Percentiles rank a stretch among this genome's conserved stretches.
Conservation (phyloP, 2,329 filamentous ascomycete species). For the Beauveria medogensis region DNA sequence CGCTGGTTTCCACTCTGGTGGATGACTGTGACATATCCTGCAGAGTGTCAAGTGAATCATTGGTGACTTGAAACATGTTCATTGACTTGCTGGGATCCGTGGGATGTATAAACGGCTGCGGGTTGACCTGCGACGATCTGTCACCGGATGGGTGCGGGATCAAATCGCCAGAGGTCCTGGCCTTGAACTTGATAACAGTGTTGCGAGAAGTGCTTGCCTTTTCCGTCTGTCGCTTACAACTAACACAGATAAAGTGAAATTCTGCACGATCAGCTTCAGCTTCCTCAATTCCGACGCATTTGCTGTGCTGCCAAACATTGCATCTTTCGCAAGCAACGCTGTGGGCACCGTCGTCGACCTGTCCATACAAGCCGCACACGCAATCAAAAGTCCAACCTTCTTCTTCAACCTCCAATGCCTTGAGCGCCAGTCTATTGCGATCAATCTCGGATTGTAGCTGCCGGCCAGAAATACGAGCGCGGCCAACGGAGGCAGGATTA, state of each 20-base stretch:
- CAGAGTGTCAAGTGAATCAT: neutral
- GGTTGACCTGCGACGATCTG: neutral
- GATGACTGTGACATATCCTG: neutral
- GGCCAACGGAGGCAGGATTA: constrained; percentile 46
- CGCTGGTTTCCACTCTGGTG: neutral
- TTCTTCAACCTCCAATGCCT: constrained; percentile 64
- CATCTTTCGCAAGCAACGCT: constrained; percentile 91
- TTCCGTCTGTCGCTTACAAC: constrained; percentile 66
- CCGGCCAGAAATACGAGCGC: constrained; percentile 64
- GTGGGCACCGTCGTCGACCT: constrained; percentile 89
- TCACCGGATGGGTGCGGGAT: neutral
- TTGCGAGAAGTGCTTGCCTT: constrained; percentile 49
- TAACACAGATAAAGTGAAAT: constrained; percentile 77
- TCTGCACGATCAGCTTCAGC: constrained; percentile 73
- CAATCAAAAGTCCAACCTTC: constrained; percentile 95
- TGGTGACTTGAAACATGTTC: neutral
- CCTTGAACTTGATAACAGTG: constrained; percentile 45
- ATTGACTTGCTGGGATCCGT: neutral
- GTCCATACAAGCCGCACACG: constrained; percentile 79
- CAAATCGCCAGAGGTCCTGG: constrained; percentile 20
- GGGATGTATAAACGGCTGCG: neutral
- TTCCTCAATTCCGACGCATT: constrained; percentile 74
- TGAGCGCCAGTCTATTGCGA: constrained; percentile 66
- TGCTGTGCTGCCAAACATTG: constrained; percentile 95
- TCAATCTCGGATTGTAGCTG: constrained; percentile 77